Evolutionary conservation across 192 early-diverging fungal species (phyloP).

Genomic region (Podila verticillata): DNA sequence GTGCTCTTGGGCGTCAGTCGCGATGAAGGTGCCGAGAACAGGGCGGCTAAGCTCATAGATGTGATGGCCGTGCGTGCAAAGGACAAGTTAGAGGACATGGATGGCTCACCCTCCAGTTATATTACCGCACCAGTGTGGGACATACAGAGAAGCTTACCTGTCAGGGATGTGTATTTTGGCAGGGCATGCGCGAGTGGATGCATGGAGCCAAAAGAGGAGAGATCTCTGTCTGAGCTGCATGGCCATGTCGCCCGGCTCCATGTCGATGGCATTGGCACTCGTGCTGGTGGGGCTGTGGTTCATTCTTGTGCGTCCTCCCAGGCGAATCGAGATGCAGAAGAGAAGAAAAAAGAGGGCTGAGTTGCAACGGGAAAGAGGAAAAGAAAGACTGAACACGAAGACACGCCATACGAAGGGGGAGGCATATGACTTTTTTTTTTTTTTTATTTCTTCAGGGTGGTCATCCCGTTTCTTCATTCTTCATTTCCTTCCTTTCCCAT

Average conservation of each 20-base stretch:
- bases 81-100: background rate
- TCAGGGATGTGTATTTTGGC: conserved; percentile 48
- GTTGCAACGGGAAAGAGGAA: background rate
- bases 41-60: conserved; percentile 23
- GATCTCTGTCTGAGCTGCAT: conserved; percentile 53
- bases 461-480: background rate
- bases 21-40: conserved; percentile 53
- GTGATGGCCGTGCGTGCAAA: background rate
- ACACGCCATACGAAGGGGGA: background rate
- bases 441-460: background rate
- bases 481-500: background rate
- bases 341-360: background rate
- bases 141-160: conserved; percentile 25
- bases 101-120: too few species aligned
- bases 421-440: background rate
- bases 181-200: conserved; percentile 22
- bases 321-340: too few species aligned
- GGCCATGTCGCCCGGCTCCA: conserved; percentile 9
- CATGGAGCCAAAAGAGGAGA: conserved; percentile 60
- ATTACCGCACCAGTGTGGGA: too few species aligned
- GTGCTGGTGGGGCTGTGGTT: too few species aligned
- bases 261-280: background rate
- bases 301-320: too few species aligned
- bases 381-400: background rate
- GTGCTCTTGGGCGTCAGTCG: conserved; percentile 59